These are phyloP conservation scores for Sarcodon aspratus DNA, from an alignment of 768 basidiomycete species.

Conservation along the genomic window DNA sequence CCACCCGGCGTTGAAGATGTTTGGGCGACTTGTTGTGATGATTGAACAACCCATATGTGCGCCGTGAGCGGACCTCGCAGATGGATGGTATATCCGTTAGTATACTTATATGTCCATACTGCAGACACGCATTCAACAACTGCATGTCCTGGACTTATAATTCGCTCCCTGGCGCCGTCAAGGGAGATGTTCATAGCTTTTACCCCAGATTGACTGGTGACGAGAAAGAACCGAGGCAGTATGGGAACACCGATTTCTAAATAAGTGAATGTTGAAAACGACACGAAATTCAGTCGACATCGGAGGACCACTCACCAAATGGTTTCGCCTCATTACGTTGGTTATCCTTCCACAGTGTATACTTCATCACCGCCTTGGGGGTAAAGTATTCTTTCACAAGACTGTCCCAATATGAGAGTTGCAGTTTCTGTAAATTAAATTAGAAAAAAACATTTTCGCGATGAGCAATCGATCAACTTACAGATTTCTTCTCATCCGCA, in stretches of 20 bases:
- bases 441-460: neutral
- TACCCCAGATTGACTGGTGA: conserved; percentile 77
- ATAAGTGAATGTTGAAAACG: neutral
- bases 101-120: conserved; percentile 75
- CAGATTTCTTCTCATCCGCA: conserved; percentile 37
- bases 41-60: conserved; percentile 34
- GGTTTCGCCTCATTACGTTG: conserved; percentile 70
- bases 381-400: conserved; percentile 63
- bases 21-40: conserved; percentile 6
- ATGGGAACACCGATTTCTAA: conserved; percentile 74
- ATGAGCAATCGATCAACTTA: conserved; percentile 17
- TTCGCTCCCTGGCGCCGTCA: conserved; percentile 65
- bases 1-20: conserved; percentile 4
- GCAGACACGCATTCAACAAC: conserved; percentile 65
- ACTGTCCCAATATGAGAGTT: conserved; percentile 55
- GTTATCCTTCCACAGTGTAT: conserved; percentile 85
- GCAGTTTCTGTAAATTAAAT: conserved; percentile 35
- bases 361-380: conserved; percentile 58
- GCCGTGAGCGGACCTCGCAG: conserved; percentile 66
- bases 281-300: conserved; percentile 2
- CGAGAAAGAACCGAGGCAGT: conserved; percentile 75
- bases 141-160: conserved; percentile 30
- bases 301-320: conserved; percentile 45
- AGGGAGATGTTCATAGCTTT: conserved; percentile 73
- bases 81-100: conserved; percentile 68